A percentile compares a stretch with the other conserved stretches of the same genome.
Evolutionary conservation across 1,284 basidiomycete genomes (phyloP).

Genomic region (Apiotrichum porosum): DNA sequence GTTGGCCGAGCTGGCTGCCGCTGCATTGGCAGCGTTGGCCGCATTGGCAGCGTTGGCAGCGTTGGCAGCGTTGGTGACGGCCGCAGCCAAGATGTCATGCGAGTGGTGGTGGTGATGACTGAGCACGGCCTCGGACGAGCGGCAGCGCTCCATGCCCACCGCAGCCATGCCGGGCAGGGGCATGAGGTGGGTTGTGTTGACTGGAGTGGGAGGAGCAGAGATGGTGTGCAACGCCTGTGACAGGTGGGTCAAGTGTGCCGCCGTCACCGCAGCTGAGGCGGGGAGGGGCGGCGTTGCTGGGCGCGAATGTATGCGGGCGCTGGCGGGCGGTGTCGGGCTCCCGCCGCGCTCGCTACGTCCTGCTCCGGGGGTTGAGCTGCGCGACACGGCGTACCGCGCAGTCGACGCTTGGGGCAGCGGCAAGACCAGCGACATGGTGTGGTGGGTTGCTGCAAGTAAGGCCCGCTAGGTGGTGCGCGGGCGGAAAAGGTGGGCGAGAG

Average conservation of each 20-base stretch:
- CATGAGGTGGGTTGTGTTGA: conserved; percentile 39
- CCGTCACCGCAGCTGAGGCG: too few species aligned
- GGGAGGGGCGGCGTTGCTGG: conserved; percentile 16
- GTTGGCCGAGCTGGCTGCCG: too few species aligned
- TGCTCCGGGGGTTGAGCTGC: conserved; percentile 15
- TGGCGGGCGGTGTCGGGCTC: conserved; percentile 13
- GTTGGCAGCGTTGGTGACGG: too few species aligned
- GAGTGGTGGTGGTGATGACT: conserved; percentile 10
- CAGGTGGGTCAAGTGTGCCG: conserved; percentile 7
- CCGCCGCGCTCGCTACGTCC: conserved; percentile 3
- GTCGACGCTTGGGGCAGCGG: conserved; percentile 13
- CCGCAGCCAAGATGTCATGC: neutral
- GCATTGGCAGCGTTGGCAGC: too few species aligned
- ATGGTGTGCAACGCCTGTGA: conserved; percentile 26
- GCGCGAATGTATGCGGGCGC: conserved; percentile 17
- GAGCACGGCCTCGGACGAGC: conserved; percentile 37
- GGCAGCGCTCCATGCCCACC: conserved; percentile 39
- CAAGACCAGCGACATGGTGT: conserved; percentile 17
- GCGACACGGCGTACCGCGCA: conserved; percentile 15
- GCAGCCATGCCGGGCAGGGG: conserved; percentile 21
- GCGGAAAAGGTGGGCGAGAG: neutral
- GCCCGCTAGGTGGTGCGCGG: neutral
- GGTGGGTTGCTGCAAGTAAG: neutral
- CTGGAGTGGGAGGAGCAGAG: conserved; percentile 42
- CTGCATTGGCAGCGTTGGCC: too few species aligned